These are phyloP conservation scores for Russula olivacea DNA, from an alignment of 768 basidiomycete genomes.

Conservation along the genomic window DNA sequence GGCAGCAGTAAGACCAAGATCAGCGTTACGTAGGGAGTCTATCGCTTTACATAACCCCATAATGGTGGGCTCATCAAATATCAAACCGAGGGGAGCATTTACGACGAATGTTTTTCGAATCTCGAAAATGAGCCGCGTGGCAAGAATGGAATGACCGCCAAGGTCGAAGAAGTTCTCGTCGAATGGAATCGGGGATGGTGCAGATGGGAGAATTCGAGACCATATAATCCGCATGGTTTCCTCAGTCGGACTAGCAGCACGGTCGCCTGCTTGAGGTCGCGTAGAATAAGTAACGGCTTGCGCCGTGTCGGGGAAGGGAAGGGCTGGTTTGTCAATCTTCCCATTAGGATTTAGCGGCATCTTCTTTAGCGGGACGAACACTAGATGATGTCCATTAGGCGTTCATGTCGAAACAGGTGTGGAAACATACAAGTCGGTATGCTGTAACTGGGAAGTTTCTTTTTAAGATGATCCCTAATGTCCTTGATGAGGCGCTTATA, in stretches of 20 bases:
- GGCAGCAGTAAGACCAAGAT: slow-evolving; percentile 62
- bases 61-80: slow-evolving; percentile 90
- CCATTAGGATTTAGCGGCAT: slow-evolving; percentile 99
- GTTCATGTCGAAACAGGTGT: slow-evolving; percentile 2
- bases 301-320: slow-evolving; percentile 97
- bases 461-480: slow-evolving; percentile 92
- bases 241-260: slow-evolving; percentile 61
- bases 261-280: slow-evolving; percentile 30
- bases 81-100: slow-evolving; percentile 83
- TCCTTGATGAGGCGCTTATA: slow-evolving; percentile 88
- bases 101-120: slow-evolving; percentile 89
- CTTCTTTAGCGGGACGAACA: slow-evolving; percentile 88
- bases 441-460: slow-evolving; percentile 92
- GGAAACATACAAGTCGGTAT: slow-evolving; percentile 72
- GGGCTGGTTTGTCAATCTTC: slow-evolving; percentile 96
- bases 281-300: slow-evolving; percentile 48
- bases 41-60: slow-evolving; percentile 67
- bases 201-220: slow-evolving; percentile 70
- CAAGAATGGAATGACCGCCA: slow-evolving; percentile 97
- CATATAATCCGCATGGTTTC: slow-evolving; percentile 80
- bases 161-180: slow-evolving; percentile 98
- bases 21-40: slow-evolving; percentile 67
- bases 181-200: slow-evolving; percentile 69
- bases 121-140: slow-evolving; percentile 95
- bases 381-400: slow-evolving; percentile 37